Evolutionary conservation across 495 filamentous ascomycete genomes (phyloP).

Genomic region (Trichoderma gamsii): DNA sequence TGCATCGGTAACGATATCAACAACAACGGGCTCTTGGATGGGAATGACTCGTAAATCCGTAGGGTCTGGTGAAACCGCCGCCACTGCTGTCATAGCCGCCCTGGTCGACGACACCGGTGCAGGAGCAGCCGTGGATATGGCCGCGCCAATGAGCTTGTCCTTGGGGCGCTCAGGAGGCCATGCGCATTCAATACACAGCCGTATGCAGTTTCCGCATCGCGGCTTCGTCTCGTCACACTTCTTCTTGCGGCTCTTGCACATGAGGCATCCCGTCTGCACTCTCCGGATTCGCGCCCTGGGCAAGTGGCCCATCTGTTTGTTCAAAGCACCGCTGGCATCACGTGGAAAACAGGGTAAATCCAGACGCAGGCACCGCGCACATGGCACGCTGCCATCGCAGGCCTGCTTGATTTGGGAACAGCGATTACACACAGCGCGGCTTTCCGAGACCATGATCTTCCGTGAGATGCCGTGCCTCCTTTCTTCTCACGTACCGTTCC

Average conservation of each 20-base stretch:
- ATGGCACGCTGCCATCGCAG: conserved; percentile 14
- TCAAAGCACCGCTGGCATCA: neutral
- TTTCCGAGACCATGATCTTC: conserved; percentile 4
- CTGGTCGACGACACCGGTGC: neutral
- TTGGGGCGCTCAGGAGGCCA: conserved; percentile 15
- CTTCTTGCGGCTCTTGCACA: conserved; percentile 21
- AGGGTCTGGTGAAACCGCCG: neutral
- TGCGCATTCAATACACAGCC: conserved; percentile 9
- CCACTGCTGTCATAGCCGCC: neutral
- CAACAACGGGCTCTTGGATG: neutral
- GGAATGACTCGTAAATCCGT: neutral
- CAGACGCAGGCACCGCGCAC: conserved; percentile 14
- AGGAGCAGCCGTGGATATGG: neutral
- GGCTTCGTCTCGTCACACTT: conserved; percentile 20
- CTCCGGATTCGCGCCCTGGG: conserved; percentile 15
- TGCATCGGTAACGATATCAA: neutral
- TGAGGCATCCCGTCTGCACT: conserved; percentile 20
- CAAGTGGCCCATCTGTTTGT: neutral
- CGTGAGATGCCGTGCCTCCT: neutral
- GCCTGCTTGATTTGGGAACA: conserved; percentile 16
- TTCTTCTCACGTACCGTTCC: neutral
- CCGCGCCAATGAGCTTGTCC: neutral
- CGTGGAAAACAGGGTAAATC: conserved; percentile 6
- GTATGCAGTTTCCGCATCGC: conserved; percentile 13
- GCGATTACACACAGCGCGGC: conserved; percentile 15